Conservation (phyloP, 2,329 filamentous ascomycete species). For the Venturia pyrina region DNA sequence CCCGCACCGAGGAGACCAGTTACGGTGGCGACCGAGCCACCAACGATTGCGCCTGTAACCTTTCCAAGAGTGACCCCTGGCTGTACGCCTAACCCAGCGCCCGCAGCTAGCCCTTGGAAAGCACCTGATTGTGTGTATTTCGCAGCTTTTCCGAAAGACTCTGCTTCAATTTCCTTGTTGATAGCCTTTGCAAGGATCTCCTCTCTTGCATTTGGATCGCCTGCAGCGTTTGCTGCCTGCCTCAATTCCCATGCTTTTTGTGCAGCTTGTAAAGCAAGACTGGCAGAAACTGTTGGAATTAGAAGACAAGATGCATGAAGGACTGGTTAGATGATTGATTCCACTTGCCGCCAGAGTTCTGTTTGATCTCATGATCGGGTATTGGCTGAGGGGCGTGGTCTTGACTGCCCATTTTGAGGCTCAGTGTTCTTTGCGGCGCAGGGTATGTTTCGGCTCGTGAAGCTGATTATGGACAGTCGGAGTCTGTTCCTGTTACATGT, state of each 20-base stretch:
- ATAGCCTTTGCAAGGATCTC: slow-evolving; percentile 29
- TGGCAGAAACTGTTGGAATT: slow-evolving; percentile 21
- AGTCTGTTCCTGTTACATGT: not conserved
- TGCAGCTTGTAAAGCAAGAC: slow-evolving; percentile 25
- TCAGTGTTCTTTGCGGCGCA: not conserved
- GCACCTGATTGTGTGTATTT: slow-evolving; percentile 30
- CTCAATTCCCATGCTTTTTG: slow-evolving; percentile 30
- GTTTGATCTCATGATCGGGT: slow-evolving; percentile 28
- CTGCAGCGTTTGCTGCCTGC: slow-evolving; percentile 30
- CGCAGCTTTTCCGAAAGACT: slow-evolving; percentile 31
- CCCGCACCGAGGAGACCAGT: slow-evolving; percentile 27
- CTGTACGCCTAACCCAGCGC: slow-evolving; percentile 27
- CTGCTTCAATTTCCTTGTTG: slow-evolving; percentile 31
- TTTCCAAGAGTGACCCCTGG: slow-evolving; percentile 26
- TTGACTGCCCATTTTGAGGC: not conserved
- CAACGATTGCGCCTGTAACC: slow-evolving; percentile 26
- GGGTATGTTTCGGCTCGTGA: not conserved
- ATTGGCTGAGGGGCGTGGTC: slow-evolving; percentile 16
- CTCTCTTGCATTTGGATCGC: slow-evolving; percentile 28
- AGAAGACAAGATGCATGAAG: no score
- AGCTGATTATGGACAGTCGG: not conserved
- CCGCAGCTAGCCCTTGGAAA: slow-evolving; percentile 30
- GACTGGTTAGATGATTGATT: no score
- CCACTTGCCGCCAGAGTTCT: slow-evolving; percentile 21
- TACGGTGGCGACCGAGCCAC: slow-evolving; percentile 23